Evolutionary conservation across 2,329 filamentous ascomycete genomes (phyloP), one percentile per base, ranked within the genome.

Genomic region (Colletotrichum magnum): DNA sequence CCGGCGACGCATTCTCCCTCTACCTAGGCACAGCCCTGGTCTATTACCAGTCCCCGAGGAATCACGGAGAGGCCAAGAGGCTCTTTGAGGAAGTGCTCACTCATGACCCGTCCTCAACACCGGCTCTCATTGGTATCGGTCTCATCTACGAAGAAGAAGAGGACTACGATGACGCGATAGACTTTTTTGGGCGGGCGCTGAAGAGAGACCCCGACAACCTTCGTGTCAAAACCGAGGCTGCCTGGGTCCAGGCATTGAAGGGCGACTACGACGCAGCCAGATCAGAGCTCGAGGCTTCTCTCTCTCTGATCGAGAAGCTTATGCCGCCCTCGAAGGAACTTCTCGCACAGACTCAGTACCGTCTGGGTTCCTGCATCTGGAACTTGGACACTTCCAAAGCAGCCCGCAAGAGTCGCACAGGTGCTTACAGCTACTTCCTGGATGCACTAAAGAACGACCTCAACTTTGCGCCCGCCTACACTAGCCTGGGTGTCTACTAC

Each of bases 91-190:
- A 88, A 36, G 93, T 98, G 5, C 85, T 99, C 1, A 84, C 89
- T 56, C 89, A 92, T 28, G 94, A 97, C 65, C 87, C 90, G 2
- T 89, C 88, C 3, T 95, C 93, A 0, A 97, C 94, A 0, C 83
- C 90, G 36, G 95, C 95, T 2, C 84, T 99, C 70, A 93, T 98
- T 53, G 96, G 96, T 0, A 90, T 98, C 41, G 97, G 96, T 1
- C 82, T 98, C 26, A 95, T 99, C 48, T 92, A 95, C 54, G 94
- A 98, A 79, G 96, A 98, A 74, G 94, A 97, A 72, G 92, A 97
- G 75, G 93, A 98, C 71, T 98, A 93, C 75, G 85, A 88, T 54
- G 87, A 94, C 75, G 96, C 97, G 0, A 90, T 95, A 47, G 88
- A 92, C 32, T 98, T 97, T 75, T 82, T 99, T 13, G 87, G 87